Conservation (phyloP, 371 early-diverging fungal species). For the Nosema granulosis region DNA sequence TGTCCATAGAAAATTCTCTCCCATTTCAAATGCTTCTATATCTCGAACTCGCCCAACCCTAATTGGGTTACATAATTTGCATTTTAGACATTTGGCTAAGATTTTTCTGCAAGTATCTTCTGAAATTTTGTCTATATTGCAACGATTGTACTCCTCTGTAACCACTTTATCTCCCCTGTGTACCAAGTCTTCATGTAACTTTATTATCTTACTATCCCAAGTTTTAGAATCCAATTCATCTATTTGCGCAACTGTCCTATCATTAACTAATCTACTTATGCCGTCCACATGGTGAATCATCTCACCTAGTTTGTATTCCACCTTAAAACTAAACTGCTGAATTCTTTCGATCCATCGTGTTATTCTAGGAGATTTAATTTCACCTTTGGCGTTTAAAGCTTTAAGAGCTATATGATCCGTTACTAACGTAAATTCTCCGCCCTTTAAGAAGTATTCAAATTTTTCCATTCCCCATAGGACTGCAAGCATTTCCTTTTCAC, state of each 20-base stretch:
- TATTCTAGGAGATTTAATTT: constrained; percentile 4
- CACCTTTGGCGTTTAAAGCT: constrained; percentile 26
- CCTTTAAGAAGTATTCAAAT: constrained; percentile 46
- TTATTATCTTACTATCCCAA: neutral
- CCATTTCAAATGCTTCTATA: neutral
- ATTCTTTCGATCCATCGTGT: constrained; percentile 39
- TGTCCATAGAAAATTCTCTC: constrained; percentile 2
- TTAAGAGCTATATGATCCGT: constrained; percentile 61
- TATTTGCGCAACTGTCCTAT: neutral
- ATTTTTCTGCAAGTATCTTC: neutral
- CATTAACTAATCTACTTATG: neutral
- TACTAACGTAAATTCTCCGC: constrained; percentile 37
- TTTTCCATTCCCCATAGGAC: constrained; percentile 39
- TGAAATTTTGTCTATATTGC: neutral
- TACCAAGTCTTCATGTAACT: neutral
- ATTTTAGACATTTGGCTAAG: neutral
- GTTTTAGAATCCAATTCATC: neutral
- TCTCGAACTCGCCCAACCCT: neutral
- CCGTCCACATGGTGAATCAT: neutral
- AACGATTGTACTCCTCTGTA: neutral
- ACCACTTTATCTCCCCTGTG: neutral
- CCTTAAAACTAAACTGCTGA: constrained; percentile 22
- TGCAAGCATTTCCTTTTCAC: constrained; percentile 53
- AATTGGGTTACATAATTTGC: neutral
- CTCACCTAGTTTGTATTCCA: constrained; percentile 30